Evolutionary conservation across 2,329 filamentous ascomycete species (phyloP).

Genomic region (Saccharata proteae): DNA sequence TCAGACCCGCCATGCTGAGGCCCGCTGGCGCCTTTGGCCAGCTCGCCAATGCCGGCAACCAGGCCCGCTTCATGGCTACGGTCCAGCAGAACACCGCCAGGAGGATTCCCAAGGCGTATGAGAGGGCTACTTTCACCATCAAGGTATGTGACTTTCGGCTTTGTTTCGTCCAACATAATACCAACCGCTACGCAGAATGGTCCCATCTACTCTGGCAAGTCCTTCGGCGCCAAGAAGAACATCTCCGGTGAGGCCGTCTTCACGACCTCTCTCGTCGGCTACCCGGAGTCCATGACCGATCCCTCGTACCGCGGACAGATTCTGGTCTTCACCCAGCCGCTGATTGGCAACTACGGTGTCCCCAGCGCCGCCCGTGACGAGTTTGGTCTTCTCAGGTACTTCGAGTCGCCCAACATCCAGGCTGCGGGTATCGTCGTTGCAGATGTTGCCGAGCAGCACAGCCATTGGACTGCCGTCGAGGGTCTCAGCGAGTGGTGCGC

Average conservation of each 20-base stretch:
- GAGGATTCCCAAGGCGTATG: slow-evolving; percentile 54
- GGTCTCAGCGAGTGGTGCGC: slow-evolving; percentile 89
- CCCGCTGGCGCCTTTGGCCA: slow-evolving; percentile 32
- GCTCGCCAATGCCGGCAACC: slow-evolving; percentile 30
- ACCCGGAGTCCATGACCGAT: slow-evolving; percentile 76
- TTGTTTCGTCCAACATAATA: slow-evolving; percentile 26
- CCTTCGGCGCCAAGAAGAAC: slow-evolving; percentile 92
- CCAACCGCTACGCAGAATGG: slow-evolving; percentile 53
- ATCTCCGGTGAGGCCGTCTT: slow-evolving; percentile 97
- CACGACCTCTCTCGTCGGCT: slow-evolving; percentile 93
- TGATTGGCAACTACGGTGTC: slow-evolving; percentile 98
- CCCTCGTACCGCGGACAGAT: slow-evolving; percentile 75
- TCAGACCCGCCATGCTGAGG: slow-evolving; percentile 39
- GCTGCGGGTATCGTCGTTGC: slow-evolving; percentile 91
- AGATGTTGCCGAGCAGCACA: slow-evolving; percentile 87
- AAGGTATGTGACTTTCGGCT: slow-evolving; percentile 56
- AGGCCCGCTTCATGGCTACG: slow-evolving; percentile 48
- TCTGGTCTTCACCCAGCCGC: slow-evolving; percentile 91
- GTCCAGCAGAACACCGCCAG: slow-evolving; percentile 58
- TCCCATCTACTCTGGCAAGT: slow-evolving; percentile 90
- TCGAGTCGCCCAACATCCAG: slow-evolving; percentile 96
- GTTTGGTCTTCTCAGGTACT: slow-evolving; percentile 89
- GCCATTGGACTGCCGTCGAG: slow-evolving; percentile 97
- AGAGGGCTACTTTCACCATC: slow-evolving; percentile 89
- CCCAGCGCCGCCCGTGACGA: slow-evolving; percentile 75